Evolutionary conservation across 768 basidiomycete genomes (phyloP).

Genomic region (Hericium alpestre): DNA sequence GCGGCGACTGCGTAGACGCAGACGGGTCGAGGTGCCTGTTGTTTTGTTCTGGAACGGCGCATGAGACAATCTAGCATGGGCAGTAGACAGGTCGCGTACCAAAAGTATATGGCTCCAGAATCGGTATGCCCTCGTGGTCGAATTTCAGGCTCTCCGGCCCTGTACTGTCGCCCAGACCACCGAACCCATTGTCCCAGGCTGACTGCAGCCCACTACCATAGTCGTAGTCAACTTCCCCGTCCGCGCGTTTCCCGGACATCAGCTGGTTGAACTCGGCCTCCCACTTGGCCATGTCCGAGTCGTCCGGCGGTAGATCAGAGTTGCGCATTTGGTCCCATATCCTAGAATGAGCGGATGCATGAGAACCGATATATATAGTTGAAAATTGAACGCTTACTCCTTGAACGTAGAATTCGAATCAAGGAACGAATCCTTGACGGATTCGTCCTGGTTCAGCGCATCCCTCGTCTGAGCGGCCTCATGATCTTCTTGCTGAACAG

Average conservation of each 20-base stretch:
- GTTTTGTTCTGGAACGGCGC: conserved; percentile 40
- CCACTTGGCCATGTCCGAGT: conserved; percentile 67
- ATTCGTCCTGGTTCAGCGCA: not conserved
- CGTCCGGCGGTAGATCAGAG: conserved; percentile 44
- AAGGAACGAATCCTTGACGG: too few relatives aligned
- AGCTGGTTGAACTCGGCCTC: conserved; percentile 75
- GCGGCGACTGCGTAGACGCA: conserved; percentile 34
- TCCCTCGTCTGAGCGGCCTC: conserved; percentile 1
- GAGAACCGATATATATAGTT: conserved; percentile 40
- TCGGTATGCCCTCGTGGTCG: conserved; percentile 67
- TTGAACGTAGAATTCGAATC: too few relatives aligned
- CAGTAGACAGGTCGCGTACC: conserved; percentile 37
- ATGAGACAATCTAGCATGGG: not conserved
- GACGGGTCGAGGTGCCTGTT: conserved; percentile 60
- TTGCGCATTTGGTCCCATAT: conserved; percentile 53
- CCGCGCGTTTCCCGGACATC: conserved; percentile 57
- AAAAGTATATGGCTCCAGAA: conserved; percentile 63
- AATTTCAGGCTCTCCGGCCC: conserved; percentile 33
- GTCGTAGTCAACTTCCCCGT: conserved; percentile 42
- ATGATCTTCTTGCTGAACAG: conserved; percentile 12
- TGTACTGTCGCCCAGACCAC: conserved; percentile 18
- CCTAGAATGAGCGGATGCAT: conserved; percentile 25
- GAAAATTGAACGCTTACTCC: too few relatives aligned
- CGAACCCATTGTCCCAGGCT: conserved; percentile 36
- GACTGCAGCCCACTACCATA: conserved; percentile 48